These are phyloP conservation scores for Nevesoporus exiguus DNA, from an alignment of 768 basidiomycete genomes.

Conservation along the genomic window DNA sequence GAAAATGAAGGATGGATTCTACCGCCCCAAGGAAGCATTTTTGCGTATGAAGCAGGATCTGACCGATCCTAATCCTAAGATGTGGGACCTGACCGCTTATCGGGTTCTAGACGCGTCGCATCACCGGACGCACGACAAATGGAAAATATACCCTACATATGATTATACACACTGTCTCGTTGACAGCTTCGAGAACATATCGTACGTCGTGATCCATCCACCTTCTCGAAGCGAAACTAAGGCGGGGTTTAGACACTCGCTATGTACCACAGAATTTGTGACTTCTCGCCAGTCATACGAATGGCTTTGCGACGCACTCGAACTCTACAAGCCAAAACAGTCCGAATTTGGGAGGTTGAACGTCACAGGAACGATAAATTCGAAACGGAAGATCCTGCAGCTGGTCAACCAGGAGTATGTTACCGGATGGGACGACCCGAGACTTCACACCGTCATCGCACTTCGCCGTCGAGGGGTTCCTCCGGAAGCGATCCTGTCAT, in stretches of 20 bases:
- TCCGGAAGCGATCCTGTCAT: conserved; percentile 91
- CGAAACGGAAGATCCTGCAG: conserved; percentile 90
- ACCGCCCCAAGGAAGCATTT: conserved; percentile 87
- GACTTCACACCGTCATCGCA: conserved; percentile 94
- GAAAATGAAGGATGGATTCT: conserved; percentile 88
- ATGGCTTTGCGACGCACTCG: conserved; percentile 98
- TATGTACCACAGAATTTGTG: conserved; percentile 96
- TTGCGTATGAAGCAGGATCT: conserved; percentile 98
- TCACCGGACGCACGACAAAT: conserved; percentile 88
- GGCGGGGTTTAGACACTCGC: conserved; percentile 67
- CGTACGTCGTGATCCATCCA: conserved; percentile 54
- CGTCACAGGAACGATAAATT: conserved; percentile 92
- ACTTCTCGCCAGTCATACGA: conserved; percentile 96
- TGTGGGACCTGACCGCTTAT: conserved; percentile 99
- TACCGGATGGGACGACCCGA: conserved; percentile 94
- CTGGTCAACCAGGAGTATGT: conserved; percentile 86
- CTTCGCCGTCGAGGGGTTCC: conserved; percentile 93
- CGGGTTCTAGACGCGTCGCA: conserved; percentile 88
- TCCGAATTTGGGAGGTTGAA: conserved; percentile 94
- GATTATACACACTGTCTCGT: conserved; percentile 98
- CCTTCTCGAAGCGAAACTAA: neutral
- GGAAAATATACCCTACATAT: conserved; percentile 98
- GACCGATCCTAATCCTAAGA: conserved; percentile 89
- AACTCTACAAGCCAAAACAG: conserved; percentile 95
- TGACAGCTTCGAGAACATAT: conserved; percentile 98